A percentile compares a stretch with the other conserved stretches of the same genome.
phyloP scores from a whole-genome alignment of 192 early-diverging fungal species.

The Allomyces javanicus region DNA sequence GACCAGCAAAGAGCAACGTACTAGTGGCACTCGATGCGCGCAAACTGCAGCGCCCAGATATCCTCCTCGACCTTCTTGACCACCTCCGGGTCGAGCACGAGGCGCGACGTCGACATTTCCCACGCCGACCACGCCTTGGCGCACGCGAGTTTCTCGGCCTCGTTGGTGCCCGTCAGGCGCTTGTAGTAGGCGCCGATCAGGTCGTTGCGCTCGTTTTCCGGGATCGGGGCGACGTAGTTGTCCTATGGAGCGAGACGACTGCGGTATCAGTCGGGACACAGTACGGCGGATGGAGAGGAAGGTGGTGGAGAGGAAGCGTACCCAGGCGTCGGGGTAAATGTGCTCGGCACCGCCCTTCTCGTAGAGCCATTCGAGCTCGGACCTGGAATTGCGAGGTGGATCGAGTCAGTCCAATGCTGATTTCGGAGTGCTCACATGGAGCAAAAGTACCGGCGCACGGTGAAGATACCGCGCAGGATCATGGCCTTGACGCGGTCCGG shows the following conservation, averaged over 20 bases:
- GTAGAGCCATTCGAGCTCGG: slow-evolving; percentile 44
- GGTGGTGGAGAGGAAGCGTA: neutral
- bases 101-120: slow-evolving; percentile 4
- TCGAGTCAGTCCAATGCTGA: no score
- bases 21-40: slow-evolving; percentile 43
- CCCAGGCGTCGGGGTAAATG: slow-evolving; percentile 32
- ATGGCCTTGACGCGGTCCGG: slow-evolving; percentile 39
- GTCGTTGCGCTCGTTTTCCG: slow-evolving; percentile 36
- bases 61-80: slow-evolving; percentile 35
- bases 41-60: slow-evolving; percentile 41
- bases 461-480: slow-evolving; percentile 48
- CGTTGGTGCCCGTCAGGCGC: slow-evolving; percentile 30
- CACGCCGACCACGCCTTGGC: slow-evolving; percentile 27
- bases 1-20: slow-evolving; percentile 3
- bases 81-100: slow-evolving; percentile 16
- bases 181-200: slow-evolving; percentile 44
- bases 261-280: neutral
- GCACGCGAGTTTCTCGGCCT: slow-evolving; percentile 20
- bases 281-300: no score
- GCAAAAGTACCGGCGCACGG: slow-evolving; percentile 12
- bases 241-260: slow-evolving; percentile 16
- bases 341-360: slow-evolving; percentile 41
- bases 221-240: slow-evolving; percentile 33
- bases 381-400: neutral
- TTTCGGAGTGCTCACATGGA: no score